Conservation (phyloP, 768 basidiomycete genomes). For the Agaricus subrufescens region DNA sequence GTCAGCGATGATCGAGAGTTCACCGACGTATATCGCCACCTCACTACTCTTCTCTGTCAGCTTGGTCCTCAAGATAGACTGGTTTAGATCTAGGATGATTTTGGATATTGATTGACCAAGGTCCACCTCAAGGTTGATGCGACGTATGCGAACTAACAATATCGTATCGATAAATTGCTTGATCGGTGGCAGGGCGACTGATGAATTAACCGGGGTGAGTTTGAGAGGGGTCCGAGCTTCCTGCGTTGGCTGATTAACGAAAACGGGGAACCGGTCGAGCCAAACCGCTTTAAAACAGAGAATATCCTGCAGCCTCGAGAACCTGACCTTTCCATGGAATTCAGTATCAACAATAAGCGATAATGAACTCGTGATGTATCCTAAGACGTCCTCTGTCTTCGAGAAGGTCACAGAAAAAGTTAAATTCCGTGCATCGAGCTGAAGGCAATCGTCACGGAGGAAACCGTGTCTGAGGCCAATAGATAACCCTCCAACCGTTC, state of each 20-base stretch:
- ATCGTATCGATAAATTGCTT: conserved; percentile 52
- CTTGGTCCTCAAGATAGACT: conserved; percentile 61
- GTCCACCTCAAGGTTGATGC: conserved; percentile 71
- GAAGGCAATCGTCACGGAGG: conserved; percentile 77
- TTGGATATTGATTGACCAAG: conserved; percentile 83
- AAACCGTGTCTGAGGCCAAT: conserved; percentile 82
- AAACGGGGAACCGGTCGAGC: conserved; percentile 81
- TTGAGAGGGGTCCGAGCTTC: conserved; percentile 15
- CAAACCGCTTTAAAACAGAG: conserved; percentile 95
- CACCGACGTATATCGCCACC: conserved; percentile 58
- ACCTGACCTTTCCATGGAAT: conserved; percentile 70
- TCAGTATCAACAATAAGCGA: conserved; percentile 84
- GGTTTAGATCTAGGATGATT: conserved; percentile 58
- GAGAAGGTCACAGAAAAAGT: conserved; percentile 70
- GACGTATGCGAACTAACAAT: conserved; percentile 67
- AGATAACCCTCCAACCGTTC: conserved; percentile 77
- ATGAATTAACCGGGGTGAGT: conserved; percentile 16
- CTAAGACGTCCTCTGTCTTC: conserved; percentile 36
- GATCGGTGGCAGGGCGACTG: conserved; percentile 12
- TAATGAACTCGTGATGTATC: conserved; percentile 44
- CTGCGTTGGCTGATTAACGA: conserved; percentile 38
- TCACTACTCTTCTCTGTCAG: conserved; percentile 59
- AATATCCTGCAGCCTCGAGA: conserved; percentile 87
- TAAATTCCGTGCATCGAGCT: conserved; percentile 77
- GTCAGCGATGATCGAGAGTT: conserved; percentile 62